Percentiles rank a stretch among this genome's conserved stretches.
Conservation (phyloP, 176 grass and related monocot genomes). For the Hordeum marinum region DNA sequence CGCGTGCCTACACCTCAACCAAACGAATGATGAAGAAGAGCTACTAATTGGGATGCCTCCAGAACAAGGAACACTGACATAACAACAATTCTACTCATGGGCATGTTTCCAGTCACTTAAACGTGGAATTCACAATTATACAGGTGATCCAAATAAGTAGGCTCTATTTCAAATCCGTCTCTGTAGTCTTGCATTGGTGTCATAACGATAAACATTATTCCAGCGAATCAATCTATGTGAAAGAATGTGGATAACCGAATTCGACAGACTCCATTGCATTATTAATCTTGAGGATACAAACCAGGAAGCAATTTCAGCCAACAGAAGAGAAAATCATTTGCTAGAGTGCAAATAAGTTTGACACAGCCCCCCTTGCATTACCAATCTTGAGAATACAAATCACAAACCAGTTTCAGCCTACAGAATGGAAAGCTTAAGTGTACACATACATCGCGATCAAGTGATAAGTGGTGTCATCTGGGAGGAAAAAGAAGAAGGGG, state of each 20-base stretch:
- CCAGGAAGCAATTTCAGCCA: no score
- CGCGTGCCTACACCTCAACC: not conserved
- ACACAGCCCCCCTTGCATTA: not conserved
- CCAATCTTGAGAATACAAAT: not conserved
- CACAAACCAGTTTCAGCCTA: not conserved
- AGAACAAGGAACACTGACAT: not conserved
- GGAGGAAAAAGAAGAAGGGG: not conserved
- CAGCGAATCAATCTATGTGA: no score
- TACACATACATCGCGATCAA: not conserved
- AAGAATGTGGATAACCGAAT: not conserved
- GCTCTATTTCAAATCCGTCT: not conserved
- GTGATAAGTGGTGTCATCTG: not conserved
- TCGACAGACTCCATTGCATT: not conserved
- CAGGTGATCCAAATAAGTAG: not conserved
- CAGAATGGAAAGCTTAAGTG: not conserved
- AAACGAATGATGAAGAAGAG: not conserved
- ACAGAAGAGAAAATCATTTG: no score
- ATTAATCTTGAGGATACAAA: no score
- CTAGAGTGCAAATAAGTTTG: no score
- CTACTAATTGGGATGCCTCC: not conserved
- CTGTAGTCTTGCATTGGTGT: not conserved
- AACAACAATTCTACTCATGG: not conserved
- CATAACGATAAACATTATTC: not conserved
- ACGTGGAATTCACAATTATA: not conserved
- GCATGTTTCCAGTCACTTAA: not conserved